These are phyloP conservation scores for Colletotrichum siamense DNA, from an alignment of 2,329 filamentous ascomycete species.

Conservation along the genomic window DNA sequence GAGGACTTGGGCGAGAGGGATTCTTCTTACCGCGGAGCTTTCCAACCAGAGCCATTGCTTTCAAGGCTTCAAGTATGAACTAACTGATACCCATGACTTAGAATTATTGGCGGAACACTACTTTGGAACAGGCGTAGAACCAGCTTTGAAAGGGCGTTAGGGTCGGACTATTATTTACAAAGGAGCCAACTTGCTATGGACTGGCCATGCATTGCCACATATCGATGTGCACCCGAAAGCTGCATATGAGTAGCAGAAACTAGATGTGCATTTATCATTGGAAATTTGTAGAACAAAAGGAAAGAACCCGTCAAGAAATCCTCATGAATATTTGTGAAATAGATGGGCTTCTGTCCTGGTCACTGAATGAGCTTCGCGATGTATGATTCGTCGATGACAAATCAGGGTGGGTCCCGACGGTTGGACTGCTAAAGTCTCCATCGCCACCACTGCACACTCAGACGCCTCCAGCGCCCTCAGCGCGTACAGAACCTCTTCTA, in stretches of 20 bases:
- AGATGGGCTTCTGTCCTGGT: background rate
- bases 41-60: background rate
- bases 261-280: background rate
- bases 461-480: background rate
- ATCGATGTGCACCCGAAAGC: background rate
- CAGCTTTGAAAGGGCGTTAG: background rate
- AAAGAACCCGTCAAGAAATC: too few species aligned
- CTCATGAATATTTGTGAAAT: too few species aligned
- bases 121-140: background rate
- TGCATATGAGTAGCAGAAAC: background rate
- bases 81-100: background rate
- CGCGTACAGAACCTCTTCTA: background rate
- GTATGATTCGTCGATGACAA: constrained; percentile 17
- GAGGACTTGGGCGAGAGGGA: background rate
- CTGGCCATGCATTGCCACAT: background rate
- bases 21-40: background rate
- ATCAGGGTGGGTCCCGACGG: background rate
- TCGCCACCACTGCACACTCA: constrained; percentile 8
- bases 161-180: background rate
- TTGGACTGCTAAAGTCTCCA: background rate
- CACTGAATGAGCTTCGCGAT: background rate
- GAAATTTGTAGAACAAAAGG: background rate
- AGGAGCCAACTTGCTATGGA: background rate
- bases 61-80: background rate
- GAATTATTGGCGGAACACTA: background rate